These are phyloP conservation scores for Fraxinus velutina DNA, from an alignment of 305 asterid species.

Conservation along the genomic window DNA sequence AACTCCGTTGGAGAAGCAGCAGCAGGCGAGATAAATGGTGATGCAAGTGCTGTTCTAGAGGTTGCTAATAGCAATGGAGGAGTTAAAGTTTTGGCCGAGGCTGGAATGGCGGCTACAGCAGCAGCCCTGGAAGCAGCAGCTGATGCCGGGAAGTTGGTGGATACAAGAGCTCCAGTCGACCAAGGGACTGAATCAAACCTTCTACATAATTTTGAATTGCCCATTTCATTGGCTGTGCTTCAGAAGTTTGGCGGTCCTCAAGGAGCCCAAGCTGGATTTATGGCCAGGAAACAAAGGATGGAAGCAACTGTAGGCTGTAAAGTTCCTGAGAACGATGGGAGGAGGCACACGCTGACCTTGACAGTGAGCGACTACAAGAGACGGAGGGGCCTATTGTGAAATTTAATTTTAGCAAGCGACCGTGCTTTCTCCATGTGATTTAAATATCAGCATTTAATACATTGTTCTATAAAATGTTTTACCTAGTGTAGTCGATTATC, in stretches of 20 bases:
- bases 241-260: slow-evolving; percentile 81
- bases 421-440: background rate
- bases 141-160: slow-evolving; percentile 82
- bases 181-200: slow-evolving; percentile 64
- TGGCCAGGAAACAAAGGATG: slow-evolving; percentile 84
- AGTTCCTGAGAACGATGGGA: slow-evolving; percentile 87
- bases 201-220: slow-evolving; percentile 67
- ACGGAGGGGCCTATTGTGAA: slow-evolving; percentile 82
- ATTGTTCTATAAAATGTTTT: background rate
- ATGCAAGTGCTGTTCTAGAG: slow-evolving; percentile 34
- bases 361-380: slow-evolving; percentile 89
- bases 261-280: slow-evolving; percentile 80
- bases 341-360: slow-evolving; percentile 79
- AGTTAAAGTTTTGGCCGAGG: slow-evolving; percentile 28
- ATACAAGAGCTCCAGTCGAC: slow-evolving; percentile 81
- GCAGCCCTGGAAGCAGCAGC: slow-evolving; percentile 84
- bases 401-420: background rate
- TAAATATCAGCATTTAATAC: background rate
- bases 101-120: slow-evolving; percentile 60
- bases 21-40: slow-evolving; percentile 35
- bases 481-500: background rate
- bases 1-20: slow-evolving; percentile 42
- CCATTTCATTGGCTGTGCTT: slow-evolving; percentile 66
- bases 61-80: slow-evolving; percentile 27
- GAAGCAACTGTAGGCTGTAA: slow-evolving; percentile 74